phyloP scores from a whole-genome alignment of 2,329 filamentous ascomycete species.

The Cytospora leucostoma region DNA sequence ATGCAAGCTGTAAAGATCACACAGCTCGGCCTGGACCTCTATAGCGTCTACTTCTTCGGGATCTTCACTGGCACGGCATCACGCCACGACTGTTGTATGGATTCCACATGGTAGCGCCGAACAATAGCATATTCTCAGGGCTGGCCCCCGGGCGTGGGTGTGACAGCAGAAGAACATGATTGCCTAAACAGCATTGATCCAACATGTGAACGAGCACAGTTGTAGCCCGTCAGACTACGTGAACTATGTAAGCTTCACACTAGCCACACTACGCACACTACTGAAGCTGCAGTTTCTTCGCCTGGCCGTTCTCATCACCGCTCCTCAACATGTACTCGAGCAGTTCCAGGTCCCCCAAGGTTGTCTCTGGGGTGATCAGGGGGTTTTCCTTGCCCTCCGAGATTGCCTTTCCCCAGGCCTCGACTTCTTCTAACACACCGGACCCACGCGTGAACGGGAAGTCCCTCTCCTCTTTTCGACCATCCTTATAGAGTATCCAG shows the following conservation, averaged over 20 bases:
- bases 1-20: conserved; percentile 32
- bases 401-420: conserved; percentile 60
- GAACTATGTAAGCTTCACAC: neutral
- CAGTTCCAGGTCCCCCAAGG: conserved; percentile 62
- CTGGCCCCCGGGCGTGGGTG: neutral
- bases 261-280: conserved; percentile 12
- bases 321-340: conserved; percentile 54
- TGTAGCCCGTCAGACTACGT: neutral
- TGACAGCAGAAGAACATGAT: neutral
- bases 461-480: conserved; percentile 33
- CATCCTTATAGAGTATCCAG: conserved; percentile 26
- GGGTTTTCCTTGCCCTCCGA: conserved; percentile 48
- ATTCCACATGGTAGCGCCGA: neutral
- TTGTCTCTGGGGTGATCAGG: conserved; percentile 58
- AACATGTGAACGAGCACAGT: neutral
- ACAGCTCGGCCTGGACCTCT: neutral
- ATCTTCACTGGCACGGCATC: neutral
- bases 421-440: conserved; percentile 61
- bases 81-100: neutral
- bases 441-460: conserved; percentile 31
- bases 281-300: conserved; percentile 45
- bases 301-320: conserved; percentile 45
- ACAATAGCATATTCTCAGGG: neutral
- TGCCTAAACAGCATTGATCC: neutral
- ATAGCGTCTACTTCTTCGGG: neutral